Base-by-base conservation (phyloP, 1,139 yeast species). In the Magnusiomyces magnusii region DNA sequence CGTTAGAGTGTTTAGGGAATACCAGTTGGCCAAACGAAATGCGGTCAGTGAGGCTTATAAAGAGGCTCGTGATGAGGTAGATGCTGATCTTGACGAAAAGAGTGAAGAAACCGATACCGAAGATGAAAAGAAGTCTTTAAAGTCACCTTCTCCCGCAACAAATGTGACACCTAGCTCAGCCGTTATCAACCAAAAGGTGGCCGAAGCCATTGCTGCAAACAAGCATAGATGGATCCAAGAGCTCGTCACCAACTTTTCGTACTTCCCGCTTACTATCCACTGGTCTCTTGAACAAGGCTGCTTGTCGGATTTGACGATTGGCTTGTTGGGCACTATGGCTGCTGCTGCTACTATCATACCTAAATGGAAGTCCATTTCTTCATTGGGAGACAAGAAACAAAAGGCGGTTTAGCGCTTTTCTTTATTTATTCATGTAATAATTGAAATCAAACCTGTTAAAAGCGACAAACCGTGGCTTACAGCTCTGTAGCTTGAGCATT, bases 221-320 rank as follows among this genome's bases (percentile, higher is more conserved):
- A 47, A 25, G 47, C 44, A 27, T 27, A 34, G 23, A 10, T 58
- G 60, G 60, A 53, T 53, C 53, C 51, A 56, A 54, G 28, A 67
- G 39, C 61, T 76, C 31, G 58, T 72, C n/a, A 71, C 72, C 57
- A 74, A 75, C 61, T 61, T 72, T 36, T 73, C 75, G 19, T 76
- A 76, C 69, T 67, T 74, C 47, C 80, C 79, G 2, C 63, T 76
- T 57, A 73, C 79, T 1, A 64, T 74, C 50, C 80, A 76, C 63
- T 76, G 80, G 80, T 74, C 78, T 2, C 62, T 73, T n/a, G 71
- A 69, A 58, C 61, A 58, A 2, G 79, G 79, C 0, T 62, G 71
- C 49, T 60, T 75, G 47, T 62, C 64, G 28, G 73, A 73, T 28
- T 61, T 67, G 53, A 62, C 65, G 27, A 78, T 76, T 2, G 79